Base-by-base conservation (phyloP, 345 rosid species). In the Acer saccharum region DNA sequence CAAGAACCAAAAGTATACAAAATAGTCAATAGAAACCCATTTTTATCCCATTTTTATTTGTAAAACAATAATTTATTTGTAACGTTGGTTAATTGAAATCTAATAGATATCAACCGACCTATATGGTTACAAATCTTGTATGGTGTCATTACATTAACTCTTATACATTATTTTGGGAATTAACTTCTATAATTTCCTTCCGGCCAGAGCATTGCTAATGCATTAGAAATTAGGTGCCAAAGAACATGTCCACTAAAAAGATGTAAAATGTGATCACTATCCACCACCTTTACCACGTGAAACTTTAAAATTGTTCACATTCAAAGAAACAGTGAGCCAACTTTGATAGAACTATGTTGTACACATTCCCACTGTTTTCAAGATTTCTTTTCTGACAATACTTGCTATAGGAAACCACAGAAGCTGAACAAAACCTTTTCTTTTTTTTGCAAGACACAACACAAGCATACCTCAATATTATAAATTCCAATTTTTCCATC, bases 401-500 rank as follows among this genome's bases (percentile, higher is more conserved):
- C 43, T 21, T 8, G 12, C 58, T 32, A 75, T 21, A 66, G 32
- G 68, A 71, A 54, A 21, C 23, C 60, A 69, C 52, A 29, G 35
- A 29, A 55, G 11, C 64, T 62, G 8, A 10, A 20, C 54, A 77
- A 67, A 67, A 63, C 12, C 68, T 23, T 43, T 70, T 54, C 32
- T 29, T 16, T 25, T 71, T 39, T 73, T 50, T 18, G 16, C 21
- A 18, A 65, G 58, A 44, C 27, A 50, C 73, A 80, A 71, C 46
- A 43, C 46, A 57, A 35, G 18, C 66, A 72, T 84, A 94, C 99
- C 99, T 97, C 99, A 77, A 93, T 90, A 80, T 97, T 97, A 85
- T 94, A 94, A 72, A 97, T 83, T 70, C 98, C 98, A 81, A 97
- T 89, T 86, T 93, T 93, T 66, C 98, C 98, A 82, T 97, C 99